Evolutionary conservation across 768 basidiomycete genomes (phyloP), one percentile per base, ranked within the genome.

Genomic region (Lactarius deliciosus): DNA sequence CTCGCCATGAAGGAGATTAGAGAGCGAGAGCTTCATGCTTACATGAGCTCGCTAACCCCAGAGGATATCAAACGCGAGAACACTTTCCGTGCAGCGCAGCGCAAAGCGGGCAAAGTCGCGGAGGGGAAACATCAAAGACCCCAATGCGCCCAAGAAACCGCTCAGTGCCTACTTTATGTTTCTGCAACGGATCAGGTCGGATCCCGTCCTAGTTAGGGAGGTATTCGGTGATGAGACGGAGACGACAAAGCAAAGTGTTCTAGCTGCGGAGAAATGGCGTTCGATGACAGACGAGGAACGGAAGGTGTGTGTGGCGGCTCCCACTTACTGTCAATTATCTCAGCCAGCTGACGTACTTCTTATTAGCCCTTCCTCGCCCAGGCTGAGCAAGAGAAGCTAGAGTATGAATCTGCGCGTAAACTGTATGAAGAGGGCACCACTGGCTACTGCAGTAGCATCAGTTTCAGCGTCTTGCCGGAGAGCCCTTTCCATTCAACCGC

Each of bases 1-100:
- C 86, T 89, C 76, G 81, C 87, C 65, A 87, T 88, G 77, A 96
- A 96, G 79, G 92, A 92, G 70, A 83, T 86, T 54, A 86, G 93
- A 69, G 92, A 94, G 74, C 85, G 87, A 68, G 91, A 93, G 74
- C 86, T 92, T 43, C 80, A 86, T 28, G 87, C 87, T 10, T 97
- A 96, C 80, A 90, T 96, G 86, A 86, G 87, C 55, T 89, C 90
- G 5, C 82, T 96, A 56, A 94, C 94, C 0, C 95, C 94, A 6
- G 92, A 94, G 4, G 95, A 96, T 75, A 95, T 97, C 82, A 91
- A 93, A 73, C 89, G 88, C 74, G 95, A 97, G 84, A 97, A 97
- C 75, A 82, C 81, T 8, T 97, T 89, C 78, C 88, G 95, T 50
- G 88, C 95, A 47, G 92, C 93, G 36, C 94, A 96, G 77, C 88